These are phyloP conservation scores for Ilex aquifolium DNA, from an alignment of 257 asterid genomes.

Conservation along the genomic window DNA sequence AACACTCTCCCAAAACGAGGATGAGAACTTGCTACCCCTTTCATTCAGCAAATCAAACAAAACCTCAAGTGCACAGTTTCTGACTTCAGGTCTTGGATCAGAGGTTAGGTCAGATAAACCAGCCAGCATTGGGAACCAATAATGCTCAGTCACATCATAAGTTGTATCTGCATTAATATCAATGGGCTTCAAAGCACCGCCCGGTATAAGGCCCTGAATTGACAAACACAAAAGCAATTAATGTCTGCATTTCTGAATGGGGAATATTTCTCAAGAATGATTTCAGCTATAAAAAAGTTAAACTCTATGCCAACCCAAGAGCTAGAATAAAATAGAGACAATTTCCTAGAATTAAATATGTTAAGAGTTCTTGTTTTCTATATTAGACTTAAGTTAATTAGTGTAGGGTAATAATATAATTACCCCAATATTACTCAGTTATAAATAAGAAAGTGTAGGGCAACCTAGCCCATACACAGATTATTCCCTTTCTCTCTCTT, in stretches of 20 bases:
- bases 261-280: background rate
- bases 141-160: constrained; percentile 90
- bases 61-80: constrained; percentile 98
- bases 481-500: too few relatives aligned
- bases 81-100: constrained; percentile 92
- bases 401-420: too few relatives aligned
- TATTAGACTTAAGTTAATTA: too few relatives aligned
- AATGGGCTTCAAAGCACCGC: constrained; percentile 88
- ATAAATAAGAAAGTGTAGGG: too few relatives aligned
- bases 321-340: too few relatives aligned
- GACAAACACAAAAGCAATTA: constrained; percentile 14
- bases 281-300: too few relatives aligned
- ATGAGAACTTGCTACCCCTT: constrained; percentile 94
- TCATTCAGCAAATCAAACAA: constrained; percentile 93
- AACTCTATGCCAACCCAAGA: too few relatives aligned
- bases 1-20: constrained; percentile 93
- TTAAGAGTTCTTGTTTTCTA: too few relatives aligned
- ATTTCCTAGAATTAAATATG: too few relatives aligned
- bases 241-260: background rate
- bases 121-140: constrained; percentile 99
- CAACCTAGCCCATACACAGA: too few relatives aligned
- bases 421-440: too few relatives aligned
- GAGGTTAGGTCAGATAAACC: constrained; percentile 98
- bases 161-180: constrained; percentile 51
- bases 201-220: constrained; percentile 86